Evolutionary conservation across 164 flowering plant genomes (phyloP).

Genomic region (Vitis cinerea): DNA sequence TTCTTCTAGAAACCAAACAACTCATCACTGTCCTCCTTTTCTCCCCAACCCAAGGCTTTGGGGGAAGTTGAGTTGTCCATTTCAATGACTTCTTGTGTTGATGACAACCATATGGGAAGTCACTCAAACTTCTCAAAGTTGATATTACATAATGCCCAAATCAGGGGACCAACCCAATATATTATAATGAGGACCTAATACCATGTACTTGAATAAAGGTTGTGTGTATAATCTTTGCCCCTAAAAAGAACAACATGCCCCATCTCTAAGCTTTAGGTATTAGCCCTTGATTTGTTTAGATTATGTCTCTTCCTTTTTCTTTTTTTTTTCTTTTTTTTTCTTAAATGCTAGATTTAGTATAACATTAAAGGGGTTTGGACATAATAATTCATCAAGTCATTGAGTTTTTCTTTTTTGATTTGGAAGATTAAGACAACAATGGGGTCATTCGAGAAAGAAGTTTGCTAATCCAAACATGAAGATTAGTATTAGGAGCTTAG

Average conservation of each 20-base stretch:
- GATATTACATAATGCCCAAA: conserved; percentile 5
- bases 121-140: neutral
- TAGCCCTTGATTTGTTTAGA: neutral
- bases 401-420: neutral
- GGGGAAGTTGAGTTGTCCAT: conserved; percentile 17
- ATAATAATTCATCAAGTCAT: neutral
- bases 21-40: neutral
- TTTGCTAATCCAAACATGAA: neutral
- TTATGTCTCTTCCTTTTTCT: neutral
- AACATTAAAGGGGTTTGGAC: neutral
- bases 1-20: neutral
- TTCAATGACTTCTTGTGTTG: conserved; percentile 8
- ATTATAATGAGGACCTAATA: neutral
- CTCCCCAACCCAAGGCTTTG: neutral
- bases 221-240: neutral
- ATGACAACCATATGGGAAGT: conserved; percentile 14
- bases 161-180: conserved; percentile 8
- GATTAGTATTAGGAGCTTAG: neutral
- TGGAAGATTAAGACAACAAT: neutral
- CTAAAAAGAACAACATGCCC: conserved; percentile 7
- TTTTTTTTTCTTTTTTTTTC: neutral
- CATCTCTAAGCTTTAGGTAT: neutral
- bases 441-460: neutral
- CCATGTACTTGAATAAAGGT: neutral
- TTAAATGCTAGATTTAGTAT: neutral